Percentiles rank a stretch among this genome's conserved stretches.
phyloP scores from a whole-genome alignment of 2,329 filamentous ascomycete genomes.

The Pestalotiopsis sp. region DNA sequence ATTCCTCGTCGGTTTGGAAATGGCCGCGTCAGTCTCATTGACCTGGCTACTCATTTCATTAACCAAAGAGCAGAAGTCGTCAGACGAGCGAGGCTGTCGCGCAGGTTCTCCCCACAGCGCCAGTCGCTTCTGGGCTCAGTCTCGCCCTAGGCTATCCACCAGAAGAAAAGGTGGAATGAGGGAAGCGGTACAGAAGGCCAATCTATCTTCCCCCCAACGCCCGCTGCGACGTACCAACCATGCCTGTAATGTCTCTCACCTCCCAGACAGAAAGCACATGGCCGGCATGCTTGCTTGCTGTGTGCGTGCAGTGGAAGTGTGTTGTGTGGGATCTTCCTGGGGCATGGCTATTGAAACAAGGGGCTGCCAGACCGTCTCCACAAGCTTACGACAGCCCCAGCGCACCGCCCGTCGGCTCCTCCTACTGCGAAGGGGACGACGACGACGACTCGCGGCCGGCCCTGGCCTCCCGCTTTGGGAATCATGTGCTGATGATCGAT shows the following conservation, averaged over 20 bases:
- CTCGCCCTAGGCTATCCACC: neutral
- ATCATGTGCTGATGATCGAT: neutral
- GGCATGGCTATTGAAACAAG: neutral
- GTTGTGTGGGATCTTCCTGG: constrained; percentile 8
- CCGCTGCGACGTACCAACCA: too few relatives aligned
- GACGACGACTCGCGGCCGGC: constrained; percentile 4
- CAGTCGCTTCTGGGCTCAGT: neutral
- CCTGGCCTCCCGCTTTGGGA: constrained; percentile 2
- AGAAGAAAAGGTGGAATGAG: neutral
- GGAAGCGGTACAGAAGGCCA: neutral
- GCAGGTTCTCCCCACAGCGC: neutral
- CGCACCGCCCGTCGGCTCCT: constrained; percentile 3
- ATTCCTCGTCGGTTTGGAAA: neutral
- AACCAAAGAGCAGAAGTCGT: constrained; percentile 4
- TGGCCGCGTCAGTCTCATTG: constrained; percentile 4
- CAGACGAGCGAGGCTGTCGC: constrained; percentile 10
- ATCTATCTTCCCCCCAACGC: neutral
- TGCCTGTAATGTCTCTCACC: too few relatives aligned
- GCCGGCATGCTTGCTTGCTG: neutral
- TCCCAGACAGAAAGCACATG: neutral
- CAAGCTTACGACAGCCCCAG: constrained; percentile 10
- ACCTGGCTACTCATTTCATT: neutral
- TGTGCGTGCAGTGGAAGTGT: neutral
- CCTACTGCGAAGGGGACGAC: neutral
- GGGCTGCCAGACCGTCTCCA: constrained; percentile 3